Base-by-base conservation (phyloP, 805 yeast genomes). In the Komagataella pastoris region DNA sequence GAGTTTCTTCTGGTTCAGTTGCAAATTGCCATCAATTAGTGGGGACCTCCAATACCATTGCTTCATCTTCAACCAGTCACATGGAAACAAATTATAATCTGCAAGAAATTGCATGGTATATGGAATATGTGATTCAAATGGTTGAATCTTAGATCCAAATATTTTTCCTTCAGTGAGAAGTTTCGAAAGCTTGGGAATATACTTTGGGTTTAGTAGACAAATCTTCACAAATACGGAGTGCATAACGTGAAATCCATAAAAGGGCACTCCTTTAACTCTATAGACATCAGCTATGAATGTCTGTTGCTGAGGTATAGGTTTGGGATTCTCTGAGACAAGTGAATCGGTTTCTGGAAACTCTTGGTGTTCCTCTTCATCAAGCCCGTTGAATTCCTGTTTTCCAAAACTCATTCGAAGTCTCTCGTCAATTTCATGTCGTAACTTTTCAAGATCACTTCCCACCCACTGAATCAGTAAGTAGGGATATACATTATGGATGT, bases 401-500 rank as follows among this genome's bases (percentile, higher is more conserved):
- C 60, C 58, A 53, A 71, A 72, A 0, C 82, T 76, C 2, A 59
- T 61, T 2, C 57, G 58, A 17, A 81, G 55, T 14, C 65, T 63
- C 1, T 47, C 50, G 56, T 84, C 88, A 12, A 84, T 59, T 53
- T 68, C 65, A 7, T 56, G 44, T 40, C 69, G 75, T 17, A 83
- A 56, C 1, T 62, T 56, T 2, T 65, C 56, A 24, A 83, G 65
- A 52, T 70, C 69, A 17, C 61, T 60, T 1, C 81, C 84, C 47
- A 69, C 70, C 59, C 83, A 83, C 43, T 77, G 79, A 2, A 90
- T 70, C 60, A 75, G 89, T 1, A 91, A 57, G 60, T 91, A 93
- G 0, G 98, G 99, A 56, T 74, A 87, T 17, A 78, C 77, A 45
- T 91, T 90, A 67, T 90, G 98, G 7, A 93, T 68, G 63, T 93